These are phyloP conservation scores for Micractinium sp. DNA, from an alignment of 139 green algal genomes.

Conservation along the genomic window DNA sequence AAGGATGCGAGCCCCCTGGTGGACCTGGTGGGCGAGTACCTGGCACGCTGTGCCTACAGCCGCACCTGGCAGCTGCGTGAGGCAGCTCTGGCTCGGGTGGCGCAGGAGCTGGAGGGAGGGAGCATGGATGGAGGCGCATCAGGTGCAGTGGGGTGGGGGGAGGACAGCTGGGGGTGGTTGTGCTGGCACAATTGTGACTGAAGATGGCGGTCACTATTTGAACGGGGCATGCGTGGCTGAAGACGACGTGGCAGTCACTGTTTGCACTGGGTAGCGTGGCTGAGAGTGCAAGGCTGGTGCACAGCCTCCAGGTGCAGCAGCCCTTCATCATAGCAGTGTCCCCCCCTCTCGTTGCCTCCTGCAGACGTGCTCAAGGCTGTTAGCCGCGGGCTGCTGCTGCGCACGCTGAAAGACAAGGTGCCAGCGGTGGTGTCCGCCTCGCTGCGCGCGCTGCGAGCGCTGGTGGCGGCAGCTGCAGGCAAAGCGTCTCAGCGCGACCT, in stretches of 20 bases:
- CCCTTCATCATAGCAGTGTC: not conserved
- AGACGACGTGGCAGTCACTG: not conserved
- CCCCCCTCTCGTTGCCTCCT: not conserved
- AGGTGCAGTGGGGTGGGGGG: not conserved
- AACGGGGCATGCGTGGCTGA: not conserved
- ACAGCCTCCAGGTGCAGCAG: not conserved
- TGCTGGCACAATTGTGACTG: not conserved
- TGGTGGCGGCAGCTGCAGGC: constrained; percentile 46
- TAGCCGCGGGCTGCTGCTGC: constrained; percentile 8
- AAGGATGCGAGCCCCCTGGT: constrained; percentile 68
- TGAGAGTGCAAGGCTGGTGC: not conserved
- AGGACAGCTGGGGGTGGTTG: not conserved
- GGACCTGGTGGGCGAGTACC: constrained; percentile 77
- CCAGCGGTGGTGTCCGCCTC: constrained; percentile 63
- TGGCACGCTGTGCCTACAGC: constrained; percentile 70
- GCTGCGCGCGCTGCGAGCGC: constrained; percentile 51
- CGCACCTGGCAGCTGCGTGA: constrained; percentile 90
- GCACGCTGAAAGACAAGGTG: constrained; percentile 58
- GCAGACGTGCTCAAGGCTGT: constrained; percentile 44
- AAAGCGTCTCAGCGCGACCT: constrained; percentile 36
- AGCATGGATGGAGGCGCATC: not conserved
- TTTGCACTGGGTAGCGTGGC: not conserved
- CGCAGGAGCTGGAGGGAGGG: constrained; percentile 25
- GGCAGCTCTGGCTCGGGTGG: constrained; percentile 58
- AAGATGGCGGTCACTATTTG: not conserved